Percentiles rank a stretch among this genome's conserved stretches.
Conservation (phyloP, 2,329 filamentous ascomycete species). For the Trichoderma atrobrunneum region DNA sequence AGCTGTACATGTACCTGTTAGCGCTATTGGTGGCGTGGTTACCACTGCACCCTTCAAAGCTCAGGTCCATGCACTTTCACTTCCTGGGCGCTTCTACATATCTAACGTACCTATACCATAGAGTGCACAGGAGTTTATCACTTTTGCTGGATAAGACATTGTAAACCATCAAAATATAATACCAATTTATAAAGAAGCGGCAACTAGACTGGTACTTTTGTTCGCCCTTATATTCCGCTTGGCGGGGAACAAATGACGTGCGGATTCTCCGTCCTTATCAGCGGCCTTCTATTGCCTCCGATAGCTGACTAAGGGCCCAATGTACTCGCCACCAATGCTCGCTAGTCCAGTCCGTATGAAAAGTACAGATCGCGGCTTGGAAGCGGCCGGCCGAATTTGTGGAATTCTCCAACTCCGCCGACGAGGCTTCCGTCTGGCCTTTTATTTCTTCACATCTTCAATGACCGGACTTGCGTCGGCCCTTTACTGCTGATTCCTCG, state of each 20-base stretch:
- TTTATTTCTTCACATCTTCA: neutral
- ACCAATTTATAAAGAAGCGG: neutral
- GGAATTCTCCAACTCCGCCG: constrained; percentile 4
- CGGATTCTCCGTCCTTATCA: constrained; percentile 2
- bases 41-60: neutral
- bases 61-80: too few species aligned
- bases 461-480: constrained; percentile 8
- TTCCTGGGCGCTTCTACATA: too few species aligned
- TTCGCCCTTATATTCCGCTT: neutral
- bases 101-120: too few species aligned
- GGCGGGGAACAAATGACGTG: constrained; percentile 9
- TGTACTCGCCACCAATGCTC: constrained; percentile 15
- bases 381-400: neutral
- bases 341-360: neutral
- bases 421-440: neutral
- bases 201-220: neutral
- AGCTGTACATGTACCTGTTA: too few species aligned
- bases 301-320: constrained; percentile 13
- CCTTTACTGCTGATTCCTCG: neutral
- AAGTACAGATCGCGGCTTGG: constrained; percentile 24
- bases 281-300: neutral
- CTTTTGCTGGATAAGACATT: neutral
- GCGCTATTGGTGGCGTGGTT: neutral
- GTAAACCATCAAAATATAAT: neutral
- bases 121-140: neutral